Base-by-base conservation (phyloP, 148 eudicot genomes). In the Salicornia ramosissima region DNA sequence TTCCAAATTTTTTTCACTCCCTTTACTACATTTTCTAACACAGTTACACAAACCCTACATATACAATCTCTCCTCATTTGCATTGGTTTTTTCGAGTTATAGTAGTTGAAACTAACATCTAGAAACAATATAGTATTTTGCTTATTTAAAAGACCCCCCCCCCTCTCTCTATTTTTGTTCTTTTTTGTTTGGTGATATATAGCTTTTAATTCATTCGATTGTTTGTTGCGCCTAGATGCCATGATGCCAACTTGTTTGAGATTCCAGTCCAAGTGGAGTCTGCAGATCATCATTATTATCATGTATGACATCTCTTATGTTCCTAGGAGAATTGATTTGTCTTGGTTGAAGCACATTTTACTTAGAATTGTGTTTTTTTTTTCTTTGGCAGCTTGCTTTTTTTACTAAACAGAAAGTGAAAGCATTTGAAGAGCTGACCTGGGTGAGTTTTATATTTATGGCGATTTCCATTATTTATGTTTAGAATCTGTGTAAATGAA, bases 251-350 rank as follows among this genome's bases (percentile, higher is more conserved):
- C 77, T 75, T 88, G 80, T 51, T 86, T 16, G 86, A 79, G 54
- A 71, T 88, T 69, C 93, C 93, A 6, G 90, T 88, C 25, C 82
- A 84, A 79, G 81, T 86, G 34, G 93, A 88, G 79, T 80, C 86
- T 19, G 86, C 82, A 28, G 93, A 88, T 82, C 93, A 81, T 29
- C 93, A 88, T 59, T 88, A 86, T 70, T 88, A 88, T 75, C 90
- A 84, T 75, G 90, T 86, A 88, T 42, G 79, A 1, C 30, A 34
- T 22, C 56, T 55, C 26, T 51, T 21, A 43, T 1, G 19, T 56
- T 21, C 16, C 16, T 30, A 40, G 5, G 15, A 21, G 7, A 55
- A 55, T 5, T 21, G 5, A 54, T 24, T 21, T 31, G 3, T 66
- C 33, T 18, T 39, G 24, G 14, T 15, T 66, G 13, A n/a, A 19